Base-by-base conservation (phyloP, 768 basidiomycete genomes). In the Rhizopogon salebrosus region DNA sequence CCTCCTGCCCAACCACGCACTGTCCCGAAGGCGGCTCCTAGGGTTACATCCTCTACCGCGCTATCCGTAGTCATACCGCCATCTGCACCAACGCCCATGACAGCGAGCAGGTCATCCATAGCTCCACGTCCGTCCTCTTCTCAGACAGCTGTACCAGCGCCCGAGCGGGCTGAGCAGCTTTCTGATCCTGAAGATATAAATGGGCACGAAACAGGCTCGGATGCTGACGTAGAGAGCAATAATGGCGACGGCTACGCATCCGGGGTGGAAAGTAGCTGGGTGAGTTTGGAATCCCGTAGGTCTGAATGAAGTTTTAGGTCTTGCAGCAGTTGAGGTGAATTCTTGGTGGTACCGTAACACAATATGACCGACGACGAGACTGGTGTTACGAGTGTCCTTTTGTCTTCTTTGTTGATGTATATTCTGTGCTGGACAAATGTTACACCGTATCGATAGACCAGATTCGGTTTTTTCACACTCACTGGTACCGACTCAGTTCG, bases 141-240 rank as follows among this genome's bases (percentile, higher is more conserved):
- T 7, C 29, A 16, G 36, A 29, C 26, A 7, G 55, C 22, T 38
- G 57, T 27, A 39, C 26, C 36, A 6, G 55, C 23, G 14, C 42
- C 14, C 6, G 54, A 54, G 24, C 54, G 41, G 35, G 42, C 54
- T 22, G 62, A 59, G 14, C 38, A 46, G 31, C 54, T 53, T 34
- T 40, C 55, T 11, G 46, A 59, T 41, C 24, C 51, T 16, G 54
- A 50, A 13, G 49, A 55, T 2, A 34, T 34, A 46, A 23, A 26
- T 18, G 62, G 62, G 46, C 58, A 61, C 18, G 87, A 83, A 51
- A 70, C 73, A 18, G 75, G 72, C 40, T 87, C 85, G 1, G 87
- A 89, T 49, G 78, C 79, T 6, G 88, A 89, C 53, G 74, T 80
- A 10, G 87, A 89, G 66, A 84, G 84, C 59, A 83, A 80, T 57